Percentiles rank a stretch among this genome's conserved stretches.
phyloP scores from a whole-genome alignment of 2,329 filamentous ascomycete genomes.

The Colletotrichum lupini region DNA sequence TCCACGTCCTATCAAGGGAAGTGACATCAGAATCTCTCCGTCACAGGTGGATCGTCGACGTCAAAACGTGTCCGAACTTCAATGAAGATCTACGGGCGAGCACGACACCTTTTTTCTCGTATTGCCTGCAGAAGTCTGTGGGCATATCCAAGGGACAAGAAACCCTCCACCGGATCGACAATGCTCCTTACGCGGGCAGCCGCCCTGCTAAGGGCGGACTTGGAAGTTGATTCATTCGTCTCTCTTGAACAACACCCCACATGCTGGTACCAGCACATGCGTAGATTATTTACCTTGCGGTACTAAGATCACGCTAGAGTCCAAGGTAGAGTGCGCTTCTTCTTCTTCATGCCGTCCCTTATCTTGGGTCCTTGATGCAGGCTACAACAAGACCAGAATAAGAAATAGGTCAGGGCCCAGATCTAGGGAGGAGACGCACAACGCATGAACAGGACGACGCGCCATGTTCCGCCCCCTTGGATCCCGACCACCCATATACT shows the following conservation, averaged over 20 bases:
- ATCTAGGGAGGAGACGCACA: neutral
- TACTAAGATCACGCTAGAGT: neutral
- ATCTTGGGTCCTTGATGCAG: neutral
- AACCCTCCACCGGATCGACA: neutral
- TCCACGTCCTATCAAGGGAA: neutral
- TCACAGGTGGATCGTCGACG: slow-evolving; percentile 20
- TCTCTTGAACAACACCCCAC: neutral
- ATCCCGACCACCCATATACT: neutral
- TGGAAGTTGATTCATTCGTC: neutral
- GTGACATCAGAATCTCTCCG: slow-evolving; percentile 19
- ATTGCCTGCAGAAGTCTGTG: neutral
- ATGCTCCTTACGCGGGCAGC: neutral
- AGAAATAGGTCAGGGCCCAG: neutral
- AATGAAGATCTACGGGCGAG: slow-evolving; percentile 14
- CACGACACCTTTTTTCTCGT: slow-evolving; percentile 4
- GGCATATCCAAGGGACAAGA: neutral
- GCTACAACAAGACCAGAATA: too few relatives aligned
- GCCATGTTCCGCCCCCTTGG: neutral
- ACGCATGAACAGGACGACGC: neutral
- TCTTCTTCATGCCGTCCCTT: neutral
- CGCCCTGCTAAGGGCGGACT: neutral
- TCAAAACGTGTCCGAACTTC: slow-evolving; percentile 18
- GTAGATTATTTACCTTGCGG: neutral
- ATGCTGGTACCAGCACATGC: neutral
- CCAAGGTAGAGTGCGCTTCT: neutral